Base-by-base conservation (phyloP, 2,329 filamentous ascomycete genomes). In the Phialocephala sp. region DNA sequence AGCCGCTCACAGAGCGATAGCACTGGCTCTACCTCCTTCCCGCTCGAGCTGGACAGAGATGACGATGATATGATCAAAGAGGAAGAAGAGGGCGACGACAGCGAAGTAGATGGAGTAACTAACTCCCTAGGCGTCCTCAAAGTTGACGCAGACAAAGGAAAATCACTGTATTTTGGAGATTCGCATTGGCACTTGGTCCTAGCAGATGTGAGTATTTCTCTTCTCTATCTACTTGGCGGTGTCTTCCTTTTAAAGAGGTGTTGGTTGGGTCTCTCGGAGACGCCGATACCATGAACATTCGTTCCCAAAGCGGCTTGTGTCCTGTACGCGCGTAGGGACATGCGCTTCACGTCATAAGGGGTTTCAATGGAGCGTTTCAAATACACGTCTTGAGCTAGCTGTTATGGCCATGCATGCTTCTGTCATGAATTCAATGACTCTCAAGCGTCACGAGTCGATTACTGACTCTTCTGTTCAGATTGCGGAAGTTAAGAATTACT, bases 401-500 rank as follows among this genome's bases (percentile, higher is more conserved):
- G 8, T 6, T 54, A 50, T 54, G 14, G 50, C 24, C 24, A 54
- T 54, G 50, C 50, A 54, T 12, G 4, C 24, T 54, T 27, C 20
- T 8, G 50, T 54, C 50, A 54, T 24, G 18, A 15, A 24, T 54
- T 24, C 11, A 27, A 24, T 11, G 45, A 12, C 14, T 54, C 22
- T n/a, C 22, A 20, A 50, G 22, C 50, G 50, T 54, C 24, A 32
- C 24, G 50, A 54, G 24, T 12, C 50, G 62, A n/a, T n/a, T 64
- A 37, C 66, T 70, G 52, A 68, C 58, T 37, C 12, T 50, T 55
- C 18, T 32, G 47, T 45, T 56, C 45, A 90, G 85, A 95, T 99
- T 69, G 84, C 92, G 11, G 95, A 99, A 80, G 94, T 99, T 32
- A 97, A 94, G 76, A 94, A 90, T 72, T 97, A 95, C 79, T 98